Evolutionary conservation across 1,284 basidiomycete genomes (phyloP), one percentile per base, ranked within the genome.

Genomic region (Leccinum subrobustum): DNA sequence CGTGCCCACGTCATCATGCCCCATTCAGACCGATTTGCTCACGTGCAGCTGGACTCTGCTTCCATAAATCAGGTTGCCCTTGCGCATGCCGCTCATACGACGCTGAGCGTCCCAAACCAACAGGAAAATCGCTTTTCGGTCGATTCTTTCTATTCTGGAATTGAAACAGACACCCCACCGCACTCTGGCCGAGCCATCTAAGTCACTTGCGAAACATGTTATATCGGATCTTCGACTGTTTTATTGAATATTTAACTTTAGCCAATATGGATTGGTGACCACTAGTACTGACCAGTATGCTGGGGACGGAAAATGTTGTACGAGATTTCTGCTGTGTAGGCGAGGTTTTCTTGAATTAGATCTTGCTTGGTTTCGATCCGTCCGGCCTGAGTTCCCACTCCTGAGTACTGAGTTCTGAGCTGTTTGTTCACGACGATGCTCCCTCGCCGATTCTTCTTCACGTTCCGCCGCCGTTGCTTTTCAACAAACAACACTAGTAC

Each of bases 111-210:
- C 33, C 59, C 64, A 2, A 60, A 60, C 16, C 65, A 61, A 31
- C 29, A 60, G 57, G 47, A 56, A 54, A 52, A 56, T 27, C 73
- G 65, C 52, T 63, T 59, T 20, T 75, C 74, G 5, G 37, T 68
- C 27, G 73, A 73, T 59, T 75, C 71, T 12, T 73, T 73, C 39
- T 73, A 73, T 16, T 31, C 68, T 0, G 70, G 72, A 56, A 70
- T 69, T 29, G 52, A 27, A 18, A 27, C 52, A 3, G 64, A 73
- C 29, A 35, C 51, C 33, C 33, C 59, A 3, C 6, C 60, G 1
- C 12, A 63, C 27, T 9, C 59, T 35, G 72, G 71, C 4, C 62
- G 42, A 42, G 70, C 71, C 39, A 4, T 64, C 3, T 71, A 33
- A 69, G 48, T 51, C 60, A 57, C 47, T 59, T 61, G 39, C 3